phyloP scores from a whole-genome alignment of 768 basidiomycete species.

The Amanita muscaria region DNA sequence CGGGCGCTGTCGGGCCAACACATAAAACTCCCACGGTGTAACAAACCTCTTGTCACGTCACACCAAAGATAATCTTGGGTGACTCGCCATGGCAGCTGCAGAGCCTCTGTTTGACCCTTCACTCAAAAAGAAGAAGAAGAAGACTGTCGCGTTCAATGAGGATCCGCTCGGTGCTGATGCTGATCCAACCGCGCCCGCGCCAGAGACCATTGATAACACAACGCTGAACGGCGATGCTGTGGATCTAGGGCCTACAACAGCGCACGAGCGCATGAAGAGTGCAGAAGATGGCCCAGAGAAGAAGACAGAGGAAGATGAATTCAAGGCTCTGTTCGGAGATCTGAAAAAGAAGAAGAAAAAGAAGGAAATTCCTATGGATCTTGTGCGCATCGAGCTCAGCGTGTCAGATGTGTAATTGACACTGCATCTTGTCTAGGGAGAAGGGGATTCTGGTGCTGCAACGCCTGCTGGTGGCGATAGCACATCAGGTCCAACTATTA shows the following conservation, averaged over 20 bases:
- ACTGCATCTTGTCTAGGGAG: conserved; percentile 35
- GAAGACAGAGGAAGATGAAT: conserved; percentile 61
- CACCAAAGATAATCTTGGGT: background rate
- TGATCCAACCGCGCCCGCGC: conserved; percentile 74
- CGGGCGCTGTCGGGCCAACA: conserved; percentile 34
- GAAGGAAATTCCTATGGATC: conserved; percentile 80
- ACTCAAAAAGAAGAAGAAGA: conserved; percentile 83
- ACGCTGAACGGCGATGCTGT: conserved; percentile 65
- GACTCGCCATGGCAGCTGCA: conserved; percentile 44
- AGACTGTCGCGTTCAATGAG: conserved; percentile 76
- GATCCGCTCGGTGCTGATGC: conserved; percentile 77
- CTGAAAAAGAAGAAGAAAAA: conserved; percentile 92
- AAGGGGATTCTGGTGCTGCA: conserved; percentile 51
- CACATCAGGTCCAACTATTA: conserved; percentile 31
- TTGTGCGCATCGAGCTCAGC: conserved; percentile 41
- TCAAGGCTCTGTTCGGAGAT: conserved; percentile 81
- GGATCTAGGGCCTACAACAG: conserved; percentile 68
- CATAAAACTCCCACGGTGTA: conserved; percentile 1
- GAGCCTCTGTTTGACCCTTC: conserved; percentile 80
- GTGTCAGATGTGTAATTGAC: conserved; percentile 4
- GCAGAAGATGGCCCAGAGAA: conserved; percentile 20
- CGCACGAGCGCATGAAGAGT: conserved; percentile 65
- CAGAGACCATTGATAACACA: conserved; percentile 60
- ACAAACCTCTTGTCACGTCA: conserved; percentile 1
- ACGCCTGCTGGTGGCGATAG: conserved; percentile 42